Evolutionary conservation across 148 eudicot species (phyloP).

Genomic region (Nepenthes mirabilis): DNA sequence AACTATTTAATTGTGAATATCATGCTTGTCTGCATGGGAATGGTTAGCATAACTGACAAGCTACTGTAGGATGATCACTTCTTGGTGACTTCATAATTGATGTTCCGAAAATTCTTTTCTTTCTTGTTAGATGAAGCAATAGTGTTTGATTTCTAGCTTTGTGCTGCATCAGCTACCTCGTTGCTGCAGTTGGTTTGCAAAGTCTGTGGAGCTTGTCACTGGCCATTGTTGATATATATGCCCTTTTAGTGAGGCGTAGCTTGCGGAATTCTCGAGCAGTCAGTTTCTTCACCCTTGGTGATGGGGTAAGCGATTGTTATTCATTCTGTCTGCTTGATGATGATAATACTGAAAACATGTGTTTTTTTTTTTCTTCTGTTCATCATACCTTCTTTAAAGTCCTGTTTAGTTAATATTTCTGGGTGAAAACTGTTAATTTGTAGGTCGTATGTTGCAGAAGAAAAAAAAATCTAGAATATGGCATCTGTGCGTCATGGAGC

Average conservation of each 20-base stretch:
- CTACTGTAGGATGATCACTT: too few relatives aligned
- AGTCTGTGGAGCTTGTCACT: slow-evolving; percentile 19
- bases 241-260: slow-evolving; percentile 14
- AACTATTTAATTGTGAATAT: too few relatives aligned
- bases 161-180: slow-evolving; percentile 3
- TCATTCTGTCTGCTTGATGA: neutral
- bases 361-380: neutral
- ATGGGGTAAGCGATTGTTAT: slow-evolving; percentile 12
- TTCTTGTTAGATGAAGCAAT: neutral
- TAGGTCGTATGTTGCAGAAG: too few relatives aligned
- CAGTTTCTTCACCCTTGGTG: slow-evolving; percentile 15
- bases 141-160: neutral
- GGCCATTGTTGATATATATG: slow-evolving; percentile 16
- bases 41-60: too few relatives aligned
- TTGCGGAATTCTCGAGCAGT: slow-evolving; percentile 9
- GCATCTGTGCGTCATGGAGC: too few relatives aligned
- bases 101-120: neutral
- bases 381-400: too few relatives aligned
- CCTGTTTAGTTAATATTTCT: too few relatives aligned
- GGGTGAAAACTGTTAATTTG: too few relatives aligned
- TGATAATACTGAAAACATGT: neutral
- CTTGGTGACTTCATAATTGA: neutral
- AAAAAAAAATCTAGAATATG: too few relatives aligned
- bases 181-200: slow-evolving; percentile 15
- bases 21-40: too few relatives aligned